Percentiles rank a stretch among this genome's conserved stretches.
phyloP scores from a whole-genome alignment of 2,329 filamentous ascomycete species.

The Pleurostoma richardsiae region DNA sequence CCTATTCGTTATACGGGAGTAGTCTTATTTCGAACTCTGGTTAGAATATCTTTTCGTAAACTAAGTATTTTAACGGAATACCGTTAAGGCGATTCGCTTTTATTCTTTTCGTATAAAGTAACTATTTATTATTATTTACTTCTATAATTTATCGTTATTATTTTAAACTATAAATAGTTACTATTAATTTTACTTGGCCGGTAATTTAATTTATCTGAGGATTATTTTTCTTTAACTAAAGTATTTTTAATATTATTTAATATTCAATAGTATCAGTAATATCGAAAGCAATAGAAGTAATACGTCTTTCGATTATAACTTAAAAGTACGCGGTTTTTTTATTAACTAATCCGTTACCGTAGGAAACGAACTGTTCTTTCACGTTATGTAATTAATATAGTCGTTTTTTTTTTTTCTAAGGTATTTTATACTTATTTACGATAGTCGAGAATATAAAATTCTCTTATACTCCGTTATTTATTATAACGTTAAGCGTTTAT shows the following conservation, averaged over 20 bases:
- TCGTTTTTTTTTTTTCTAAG: not conserved
- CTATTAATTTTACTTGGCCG: not conserved
- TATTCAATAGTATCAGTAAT: not conserved
- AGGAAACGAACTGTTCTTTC: not conserved
- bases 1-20: not conserved
- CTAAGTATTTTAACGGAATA: not conserved
- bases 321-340: not conserved
- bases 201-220: not conserved
- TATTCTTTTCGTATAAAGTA: not conserved
- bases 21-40: not conserved
- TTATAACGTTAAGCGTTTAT: not conserved
- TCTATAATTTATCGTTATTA: not conserved
- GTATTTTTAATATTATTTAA: not conserved
- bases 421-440: not conserved
- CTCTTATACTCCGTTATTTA: not conserved
- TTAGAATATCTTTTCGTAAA: not conserved
- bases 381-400: not conserved
- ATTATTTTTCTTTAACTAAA: not conserved
- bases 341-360: not conserved
- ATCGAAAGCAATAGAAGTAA: not conserved
- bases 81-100: not conserved
- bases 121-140: not conserved
- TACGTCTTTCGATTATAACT: not conserved
- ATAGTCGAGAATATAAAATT: not conserved
- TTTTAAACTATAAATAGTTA: not conserved